Evolutionary conservation across 2,329 filamentous ascomycete species (phyloP), one percentile per base, ranked within the genome.

Genomic region (Pseudogymnoascus sp.): DNA sequence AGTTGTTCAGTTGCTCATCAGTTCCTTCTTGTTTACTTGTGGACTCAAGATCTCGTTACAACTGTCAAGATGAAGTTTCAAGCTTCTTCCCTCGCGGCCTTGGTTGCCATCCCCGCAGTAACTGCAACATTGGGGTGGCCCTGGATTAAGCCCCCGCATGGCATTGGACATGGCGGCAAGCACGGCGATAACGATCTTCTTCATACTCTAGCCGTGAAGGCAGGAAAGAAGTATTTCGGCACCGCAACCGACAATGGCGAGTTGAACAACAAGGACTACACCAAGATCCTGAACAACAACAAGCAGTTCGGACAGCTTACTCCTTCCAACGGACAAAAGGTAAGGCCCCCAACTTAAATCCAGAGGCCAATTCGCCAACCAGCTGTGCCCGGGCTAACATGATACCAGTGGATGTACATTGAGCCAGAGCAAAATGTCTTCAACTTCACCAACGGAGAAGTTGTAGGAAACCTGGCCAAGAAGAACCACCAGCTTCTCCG

Each of bases 281-380:
- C 78, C 15, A 71, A 74, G 17, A 81, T 86, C 63, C 74, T 86
- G 41, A 78, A 77, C 64, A 75, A 85, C 70, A 74, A 69, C 6
- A 73, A 75, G 54, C 83, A 87, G 68, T 88, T 88, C 67, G 86
- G 85, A 33, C 80, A 85, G 70, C 77, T 87, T 26, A 87, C 85
- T 0, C 84, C 85, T 0, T 82, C 81, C 58, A 89, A 89, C 70
- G 78, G 79, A 2, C 81, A 84, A 71, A 83, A 84, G 47, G 47
- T 54, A 54, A 33, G 29, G 15, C 9, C 15, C n/a, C 29, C 58
- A 64, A 62, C 39, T 63, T 66, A 71, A 81, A 84, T 31, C 10
- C 29, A 33, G 5, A 33, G 2, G 29, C 47, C 47, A 54, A 54
- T 54, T 54, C 29, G 15, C 13, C 29, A 8, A 33, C n/a, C 47